These are phyloP conservation scores for Harringtonia lauricola DNA, from an alignment of 2,329 filamentous ascomycete genomes.

Conservation along the genomic window DNA sequence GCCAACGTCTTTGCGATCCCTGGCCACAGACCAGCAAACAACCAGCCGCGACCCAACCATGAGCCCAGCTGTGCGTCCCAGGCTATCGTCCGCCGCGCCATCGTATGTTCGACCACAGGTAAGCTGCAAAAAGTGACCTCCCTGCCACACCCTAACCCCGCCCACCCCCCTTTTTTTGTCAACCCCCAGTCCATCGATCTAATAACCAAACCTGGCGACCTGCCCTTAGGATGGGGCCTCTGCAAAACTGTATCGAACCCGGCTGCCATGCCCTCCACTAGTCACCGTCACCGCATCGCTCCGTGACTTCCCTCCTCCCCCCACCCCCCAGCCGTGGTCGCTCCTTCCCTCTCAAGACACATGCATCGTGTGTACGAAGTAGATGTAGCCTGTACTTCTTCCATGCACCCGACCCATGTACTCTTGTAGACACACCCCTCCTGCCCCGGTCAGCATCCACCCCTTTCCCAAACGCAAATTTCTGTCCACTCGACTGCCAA, in stretches of 20 bases:
- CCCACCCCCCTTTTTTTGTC: slow-evolving; percentile 1
- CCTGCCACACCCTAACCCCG: background rate
- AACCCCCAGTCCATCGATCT: slow-evolving; percentile 9
- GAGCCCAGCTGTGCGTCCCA: no score
- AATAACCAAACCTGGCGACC: slow-evolving; percentile 3
- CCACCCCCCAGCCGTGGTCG: background rate
- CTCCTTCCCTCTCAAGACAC: slow-evolving; percentile 1
- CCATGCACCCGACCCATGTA: no score
- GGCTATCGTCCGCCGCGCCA: background rate
- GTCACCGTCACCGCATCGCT: slow-evolving; percentile 10
- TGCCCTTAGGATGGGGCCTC: background rate
- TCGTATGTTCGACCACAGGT: slow-evolving; percentile 1
- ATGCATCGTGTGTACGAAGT: background rate
- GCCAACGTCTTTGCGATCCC: no score
- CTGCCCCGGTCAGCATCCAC: slow-evolving; percentile 1
- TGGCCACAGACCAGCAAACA: no score
- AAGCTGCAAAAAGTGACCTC: slow-evolving; percentile 1
- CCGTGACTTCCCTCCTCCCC: slow-evolving; percentile 4
- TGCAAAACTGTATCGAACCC: background rate
- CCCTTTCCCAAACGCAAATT: slow-evolving; percentile 8
- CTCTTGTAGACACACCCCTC: slow-evolving; percentile 7
- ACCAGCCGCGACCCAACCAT: no score
- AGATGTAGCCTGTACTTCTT: no score
- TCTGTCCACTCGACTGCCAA: slow-evolving; percentile 6
- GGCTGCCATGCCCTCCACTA: background rate